Base-by-base conservation (phyloP, 2,329 filamentous ascomycete species). In the Colletotrichum scovillei region DNA sequence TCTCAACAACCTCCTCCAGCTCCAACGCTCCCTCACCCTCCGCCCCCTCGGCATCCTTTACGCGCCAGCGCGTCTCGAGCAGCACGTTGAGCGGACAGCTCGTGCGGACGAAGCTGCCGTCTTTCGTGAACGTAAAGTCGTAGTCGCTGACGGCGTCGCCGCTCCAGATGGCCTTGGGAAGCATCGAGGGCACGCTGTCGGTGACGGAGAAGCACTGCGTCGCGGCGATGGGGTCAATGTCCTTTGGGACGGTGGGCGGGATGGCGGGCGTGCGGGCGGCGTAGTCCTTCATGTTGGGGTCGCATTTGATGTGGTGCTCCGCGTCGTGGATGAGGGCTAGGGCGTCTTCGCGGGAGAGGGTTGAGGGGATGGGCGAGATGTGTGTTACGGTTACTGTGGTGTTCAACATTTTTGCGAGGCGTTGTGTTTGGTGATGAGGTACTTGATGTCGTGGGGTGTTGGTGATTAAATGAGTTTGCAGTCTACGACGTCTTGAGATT, bases 111-210 rank as follows among this genome's bases (percentile, higher is more conserved):
- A 89, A 90, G 7, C 88, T 76, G 22, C 89, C 89, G 32, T 79
- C 82, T n/a, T 81, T 81, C 22, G 87, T 80, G 74, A 88, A 80
- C 22, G 87, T 85, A 73, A 90, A 87, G 79, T 90, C 88, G 77
- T 88, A 88, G 6, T 79, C 85, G 81, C 88, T 89, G 65, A 87
- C 83, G 7, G 90, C 86, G 60, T 86, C 85, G 64, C 84, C 86
- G 77, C 88, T 87, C 88, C 87, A 90, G 32, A 90, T 82, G 2
- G 88, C 88, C 16, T 87, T 87, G 4, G 88, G 88, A 28, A 90
- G 81, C 46, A 90, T 81, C 49, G 87, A 82, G 76, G 89, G 87
- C 8, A 89, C 83, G 49, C 84, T 81, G 74, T 88, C 86, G 7
- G 83, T 87, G 28, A 90, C 86, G 38, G 82, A 81, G 80, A 86